A percentile compares a stretch with the other conserved stretches of the same genome.
These are phyloP conservation scores for Scheffersomyces quercinus DNA, from an alignment of 1,139 yeast species.

Conservation along the genomic window DNA sequence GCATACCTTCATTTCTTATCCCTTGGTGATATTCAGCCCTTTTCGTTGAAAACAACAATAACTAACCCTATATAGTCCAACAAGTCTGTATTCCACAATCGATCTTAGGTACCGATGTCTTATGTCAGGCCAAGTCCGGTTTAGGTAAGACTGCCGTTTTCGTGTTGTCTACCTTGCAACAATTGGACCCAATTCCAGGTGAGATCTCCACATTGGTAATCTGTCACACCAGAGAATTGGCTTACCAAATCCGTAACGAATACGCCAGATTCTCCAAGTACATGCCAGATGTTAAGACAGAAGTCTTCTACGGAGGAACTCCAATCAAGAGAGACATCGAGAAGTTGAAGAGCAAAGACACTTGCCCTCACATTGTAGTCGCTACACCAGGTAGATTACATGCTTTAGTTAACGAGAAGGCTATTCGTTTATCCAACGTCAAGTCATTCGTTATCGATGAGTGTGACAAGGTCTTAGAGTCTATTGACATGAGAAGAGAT, in stretches of 20 bases:
- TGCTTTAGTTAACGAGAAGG: conserved; percentile 90
- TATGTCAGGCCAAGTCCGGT: conserved; percentile 99
- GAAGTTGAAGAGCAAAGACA: conserved; percentile 85
- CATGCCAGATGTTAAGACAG: conserved; percentile 96
- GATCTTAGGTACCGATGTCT: conserved; percentile 94
- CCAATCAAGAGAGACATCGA: conserved; percentile 86
- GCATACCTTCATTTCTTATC: no score
- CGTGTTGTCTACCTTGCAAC: conserved; percentile 93
- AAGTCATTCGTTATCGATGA: conserved; percentile 96
- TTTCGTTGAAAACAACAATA: neutral
- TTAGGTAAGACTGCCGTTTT: conserved; percentile 98
- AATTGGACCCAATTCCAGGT: conserved; percentile 96
- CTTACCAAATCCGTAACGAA: conserved; percentile 97
- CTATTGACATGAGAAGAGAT: conserved; percentile 94
- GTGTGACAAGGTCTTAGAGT: conserved; percentile 96
- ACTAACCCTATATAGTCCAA: conserved; percentile 62
- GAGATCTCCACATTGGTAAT: conserved; percentile 92
- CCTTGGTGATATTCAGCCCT: no score
- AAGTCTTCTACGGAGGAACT: conserved; percentile 96
- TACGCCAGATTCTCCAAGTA: conserved; percentile 97
- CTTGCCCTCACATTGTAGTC: conserved; percentile 94
- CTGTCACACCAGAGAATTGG: conserved; percentile 98
- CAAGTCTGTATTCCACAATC: conserved; percentile 99
- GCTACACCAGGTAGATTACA: conserved; percentile 98
- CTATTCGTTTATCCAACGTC: conserved; percentile 82